Percentiles rank a stretch among this genome's conserved stretches.
Conservation (phyloP, 176 grass and related monocot genomes). For the Aegilops longissima region DNA sequence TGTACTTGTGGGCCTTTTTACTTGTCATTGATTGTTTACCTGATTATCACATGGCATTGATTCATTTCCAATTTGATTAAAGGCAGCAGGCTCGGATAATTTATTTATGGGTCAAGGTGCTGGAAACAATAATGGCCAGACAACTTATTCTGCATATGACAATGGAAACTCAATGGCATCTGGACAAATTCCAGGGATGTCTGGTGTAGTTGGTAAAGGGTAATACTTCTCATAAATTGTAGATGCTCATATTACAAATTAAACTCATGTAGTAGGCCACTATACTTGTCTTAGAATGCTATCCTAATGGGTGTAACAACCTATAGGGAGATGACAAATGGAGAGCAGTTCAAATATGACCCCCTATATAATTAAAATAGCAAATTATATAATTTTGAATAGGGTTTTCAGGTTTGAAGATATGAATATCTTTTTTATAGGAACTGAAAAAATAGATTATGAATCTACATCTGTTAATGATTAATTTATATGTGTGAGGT, state of each 20-base stretch:
- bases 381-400: background rate
- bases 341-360: background rate
- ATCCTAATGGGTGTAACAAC: background rate
- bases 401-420: background rate
- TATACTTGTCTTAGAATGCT: background rate
- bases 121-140: conserved; percentile 53
- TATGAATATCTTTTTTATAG: background rate
- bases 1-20: conserved; percentile 15
- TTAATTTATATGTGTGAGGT: background rate
- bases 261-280: background rate
- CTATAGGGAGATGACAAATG: background rate
- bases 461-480: background rate
- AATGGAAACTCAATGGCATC: conserved; percentile 49
- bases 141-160: conserved; percentile 48
- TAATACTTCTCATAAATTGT: conserved; percentile 37
- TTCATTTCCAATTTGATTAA: conserved; percentile 29
- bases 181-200: conserved; percentile 47
- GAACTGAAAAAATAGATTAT: background rate
- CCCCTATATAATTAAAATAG: background rate
- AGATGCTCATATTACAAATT: conserved; percentile 12
- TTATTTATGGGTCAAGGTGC: conserved; percentile 50
- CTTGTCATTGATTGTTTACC: background rate
- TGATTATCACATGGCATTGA: conserved; percentile 23
- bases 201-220: conserved; percentile 82
- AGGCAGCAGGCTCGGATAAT: conserved; percentile 39